phyloP scores from a whole-genome alignment of 345 rosid genomes.

The Camelina sativa region DNA sequence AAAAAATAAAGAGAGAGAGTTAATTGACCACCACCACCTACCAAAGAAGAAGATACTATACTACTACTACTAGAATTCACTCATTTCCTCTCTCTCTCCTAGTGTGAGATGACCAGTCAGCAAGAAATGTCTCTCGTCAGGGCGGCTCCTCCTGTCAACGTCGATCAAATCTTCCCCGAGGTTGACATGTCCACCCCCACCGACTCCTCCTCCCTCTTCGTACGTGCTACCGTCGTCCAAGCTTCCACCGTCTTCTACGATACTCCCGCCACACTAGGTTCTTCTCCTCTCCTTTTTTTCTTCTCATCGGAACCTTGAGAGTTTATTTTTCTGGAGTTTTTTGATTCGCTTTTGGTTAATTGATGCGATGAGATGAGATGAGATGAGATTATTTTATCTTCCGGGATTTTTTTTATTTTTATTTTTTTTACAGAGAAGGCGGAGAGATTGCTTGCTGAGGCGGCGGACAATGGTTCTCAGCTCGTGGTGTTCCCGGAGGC shows the following conservation, averaged over 20 bases:
- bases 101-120: conserved; percentile 1
- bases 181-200: conserved; percentile 70
- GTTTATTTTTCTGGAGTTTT: too few relatives aligned
- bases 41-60: neutral
- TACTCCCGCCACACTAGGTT: conserved; percentile 89
- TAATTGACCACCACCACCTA: too few relatives aligned
- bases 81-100: neutral
- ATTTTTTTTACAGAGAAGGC: conserved; percentile 81
- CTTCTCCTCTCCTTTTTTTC: neutral
- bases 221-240: conserved; percentile 94
- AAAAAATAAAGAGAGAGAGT: too few relatives aligned
- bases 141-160: conserved; percentile 42
- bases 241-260: conserved; percentile 92
- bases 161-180: conserved; percentile 65
- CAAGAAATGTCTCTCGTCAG: conserved; percentile 61
- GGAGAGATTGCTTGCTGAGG: conserved; percentile 85
- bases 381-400: neutral
- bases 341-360: neutral
- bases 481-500: conserved; percentile 97
- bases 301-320: too few relatives aligned
- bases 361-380: conserved; percentile 15
- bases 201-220: conserved; percentile 51
- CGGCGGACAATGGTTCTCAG: conserved; percentile 84
- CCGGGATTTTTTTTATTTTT: too few relatives aligned
- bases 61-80: neutral